These are phyloP conservation scores for Saturnispora sekii DNA, from an alignment of 805 yeast species.

Conservation along the genomic window DNA sequence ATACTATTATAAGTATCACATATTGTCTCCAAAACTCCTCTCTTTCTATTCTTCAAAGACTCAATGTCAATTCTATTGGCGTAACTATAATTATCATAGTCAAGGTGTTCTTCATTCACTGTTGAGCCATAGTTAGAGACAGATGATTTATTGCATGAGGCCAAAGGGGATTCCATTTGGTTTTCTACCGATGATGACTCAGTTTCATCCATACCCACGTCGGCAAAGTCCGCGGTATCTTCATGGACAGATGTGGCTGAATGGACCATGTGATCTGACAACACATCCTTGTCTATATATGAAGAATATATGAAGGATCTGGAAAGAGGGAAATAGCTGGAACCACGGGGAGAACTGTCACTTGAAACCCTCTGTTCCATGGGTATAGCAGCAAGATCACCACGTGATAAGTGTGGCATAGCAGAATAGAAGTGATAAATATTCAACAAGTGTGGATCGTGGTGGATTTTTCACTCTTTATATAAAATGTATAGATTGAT, in stretches of 20 bases:
- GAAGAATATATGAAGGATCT: conserved; percentile 32
- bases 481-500: too few relatives aligned
- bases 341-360: background rate
- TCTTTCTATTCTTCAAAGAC: conserved; percentile 3
- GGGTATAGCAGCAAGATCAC: too few relatives aligned
- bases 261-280: conserved; percentile 24
- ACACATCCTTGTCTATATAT: conserved; percentile 20
- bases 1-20: conserved; percentile 2
- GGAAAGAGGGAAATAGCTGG: conserved; percentile 20
- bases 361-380: too few relatives aligned
- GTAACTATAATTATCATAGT: background rate
- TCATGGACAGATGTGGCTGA: conserved; percentile 44
- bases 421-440: too few relatives aligned
- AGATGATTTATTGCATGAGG: conserved; percentile 2
- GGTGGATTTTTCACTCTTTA: background rate
- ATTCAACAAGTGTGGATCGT: too few relatives aligned
- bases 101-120: background rate
- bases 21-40: background rate
- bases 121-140: conserved; percentile 5
- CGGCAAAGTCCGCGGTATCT: conserved; percentile 47
- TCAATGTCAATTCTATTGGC: conserved; percentile 9
- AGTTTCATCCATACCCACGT: conserved; percentile 40
- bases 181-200: conserved; percentile 10
- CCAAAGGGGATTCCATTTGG: conserved; percentile 1
- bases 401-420: too few relatives aligned